These are phyloP conservation scores for Aspergillus heteromorphus DNA, from an alignment of 495 filamentous ascomycete genomes.

Conservation along the genomic window DNA sequence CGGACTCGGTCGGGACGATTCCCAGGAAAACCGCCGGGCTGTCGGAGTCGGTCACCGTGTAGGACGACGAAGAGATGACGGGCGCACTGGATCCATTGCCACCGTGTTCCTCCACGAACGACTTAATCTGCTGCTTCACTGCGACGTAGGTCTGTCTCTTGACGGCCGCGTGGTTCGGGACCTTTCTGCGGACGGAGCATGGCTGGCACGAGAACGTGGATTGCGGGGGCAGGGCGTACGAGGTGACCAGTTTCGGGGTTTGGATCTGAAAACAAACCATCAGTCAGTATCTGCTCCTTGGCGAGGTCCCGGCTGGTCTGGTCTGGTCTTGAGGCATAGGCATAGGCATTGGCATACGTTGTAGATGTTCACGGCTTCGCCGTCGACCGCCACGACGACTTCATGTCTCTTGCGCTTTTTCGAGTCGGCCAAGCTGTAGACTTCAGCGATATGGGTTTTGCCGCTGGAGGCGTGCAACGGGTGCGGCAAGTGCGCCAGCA, in stretches of 20 bases:
- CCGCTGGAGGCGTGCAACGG: conserved; percentile 57
- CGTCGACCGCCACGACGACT: conserved; percentile 79
- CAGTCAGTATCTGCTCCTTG: neutral
- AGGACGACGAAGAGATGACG: conserved; percentile 35
- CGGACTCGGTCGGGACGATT: conserved; percentile 25
- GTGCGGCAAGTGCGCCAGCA: conserved; percentile 61
- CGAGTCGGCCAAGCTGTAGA: conserved; percentile 62
- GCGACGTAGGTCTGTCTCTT: conserved; percentile 67
- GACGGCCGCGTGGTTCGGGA: conserved; percentile 43
- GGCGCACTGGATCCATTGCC: conserved; percentile 30
- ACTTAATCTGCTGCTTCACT: conserved; percentile 43
- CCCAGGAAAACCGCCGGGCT: conserved; percentile 41
- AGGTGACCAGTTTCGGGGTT: conserved; percentile 72
- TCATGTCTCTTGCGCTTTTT: conserved; percentile 86
- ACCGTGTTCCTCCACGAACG: conserved; percentile 47
- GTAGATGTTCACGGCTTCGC: conserved; percentile 87
- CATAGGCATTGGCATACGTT: too few relatives aligned
- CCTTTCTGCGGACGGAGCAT: conserved; percentile 64
- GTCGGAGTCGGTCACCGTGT: conserved; percentile 35
- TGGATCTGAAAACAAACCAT: conserved; percentile 52
- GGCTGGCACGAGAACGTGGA: conserved; percentile 72
- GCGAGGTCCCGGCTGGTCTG: too few relatives aligned
- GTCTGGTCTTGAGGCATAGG: too few relatives aligned
- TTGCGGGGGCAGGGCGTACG: conserved; percentile 80
- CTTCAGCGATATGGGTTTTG: conserved; percentile 60